Base-by-base conservation (phyloP, 805 yeast genomes). In the Lachancea cidri region DNA sequence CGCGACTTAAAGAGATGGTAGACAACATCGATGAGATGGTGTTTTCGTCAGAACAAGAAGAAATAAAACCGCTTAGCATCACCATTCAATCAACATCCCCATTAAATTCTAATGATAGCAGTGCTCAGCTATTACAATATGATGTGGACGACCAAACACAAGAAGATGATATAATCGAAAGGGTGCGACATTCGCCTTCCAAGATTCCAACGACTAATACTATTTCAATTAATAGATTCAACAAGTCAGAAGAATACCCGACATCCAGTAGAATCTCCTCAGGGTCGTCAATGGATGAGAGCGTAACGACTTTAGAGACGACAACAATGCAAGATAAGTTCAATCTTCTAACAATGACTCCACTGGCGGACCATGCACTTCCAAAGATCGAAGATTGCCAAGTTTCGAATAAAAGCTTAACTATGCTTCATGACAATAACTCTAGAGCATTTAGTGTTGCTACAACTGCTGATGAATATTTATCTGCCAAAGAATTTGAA, bases 201-300 rank as follows among this genome's bases (percentile, higher is more conserved):
- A 55, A 46, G 40, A 55, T 58, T 17, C 61, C 64, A 3, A 38
- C 57, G n/a, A 52, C 49, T 0, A 55, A 55, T 33, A 54, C 45
- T 4, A 36, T 56, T n/a, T 44, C 37, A 17, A 57, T 58, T 14
- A 56, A 58, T 35, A 49, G 48, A 15, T 54, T 54, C 29, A 42
- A 35, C 27, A 18, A 30, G 29, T 8, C 41, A 20, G 37, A 35
- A 16, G 17, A 25, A 5, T 20, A 22, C 11, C 29, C 38, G 3
- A 42, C 53, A 20, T 38, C 52, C 18, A 43, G 54, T 2, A 46
- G 59, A 38, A 29, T 46, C 3, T 56, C 61, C 9, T 56, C 61
- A 11, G 57, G 55, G 1, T 56, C 61, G 2, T 54, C 61, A 2
- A 46, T 45, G 31, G 51, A 52, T 6, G 54, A 49, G 24, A 53